Conservation (phyloP, 2,329 filamentous ascomycete species). For the Colletotrichum sp. region DNA sequence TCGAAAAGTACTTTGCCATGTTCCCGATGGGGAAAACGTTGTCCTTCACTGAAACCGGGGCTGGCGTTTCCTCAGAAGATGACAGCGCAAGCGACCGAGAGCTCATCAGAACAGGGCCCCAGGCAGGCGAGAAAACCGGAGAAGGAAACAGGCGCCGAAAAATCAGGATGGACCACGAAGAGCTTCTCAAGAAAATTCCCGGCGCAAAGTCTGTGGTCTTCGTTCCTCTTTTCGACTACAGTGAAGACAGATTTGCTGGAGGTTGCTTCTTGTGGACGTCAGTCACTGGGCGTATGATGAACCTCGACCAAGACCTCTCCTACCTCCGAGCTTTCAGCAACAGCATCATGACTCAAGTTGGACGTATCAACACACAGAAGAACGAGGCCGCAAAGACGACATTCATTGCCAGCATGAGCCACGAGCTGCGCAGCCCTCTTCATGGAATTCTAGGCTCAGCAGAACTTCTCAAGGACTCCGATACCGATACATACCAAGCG, state of each 20-base stretch:
- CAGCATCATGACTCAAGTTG: slow-evolving; percentile 57
- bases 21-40: slow-evolving; percentile 34
- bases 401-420: slow-evolving; percentile 64
- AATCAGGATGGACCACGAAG: slow-evolving; percentile 31
- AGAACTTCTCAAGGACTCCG: slow-evolving; percentile 52
- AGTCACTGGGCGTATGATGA: slow-evolving; percentile 36
- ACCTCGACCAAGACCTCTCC: slow-evolving; percentile 37
- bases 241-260: slow-evolving; percentile 36
- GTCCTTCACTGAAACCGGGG: slow-evolving; percentile 32
- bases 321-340: slow-evolving; percentile 42
- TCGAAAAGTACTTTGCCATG: slow-evolving; percentile 33
- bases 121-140: background rate
- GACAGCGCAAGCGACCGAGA: slow-evolving; percentile 33
- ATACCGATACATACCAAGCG: slow-evolving; percentile 39
- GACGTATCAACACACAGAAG: slow-evolving; percentile 56
- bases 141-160: slow-evolving; percentile 15
- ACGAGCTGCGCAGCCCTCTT: slow-evolving; percentile 60
- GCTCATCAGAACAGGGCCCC: background rate
- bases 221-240: slow-evolving; percentile 38
- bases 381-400: slow-evolving; percentile 60
- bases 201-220: slow-evolving; percentile 39
- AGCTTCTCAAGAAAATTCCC: slow-evolving; percentile 36
- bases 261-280: slow-evolving; percentile 41
- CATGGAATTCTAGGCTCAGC: slow-evolving; percentile 61
- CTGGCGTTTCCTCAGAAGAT: slow-evolving; percentile 32